A percentile compares a stretch with the other conserved stretches of the same genome.
Conservation (phyloP, 495 filamentous ascomycete genomes). For the Friedmanniomyces simplex region DNA sequence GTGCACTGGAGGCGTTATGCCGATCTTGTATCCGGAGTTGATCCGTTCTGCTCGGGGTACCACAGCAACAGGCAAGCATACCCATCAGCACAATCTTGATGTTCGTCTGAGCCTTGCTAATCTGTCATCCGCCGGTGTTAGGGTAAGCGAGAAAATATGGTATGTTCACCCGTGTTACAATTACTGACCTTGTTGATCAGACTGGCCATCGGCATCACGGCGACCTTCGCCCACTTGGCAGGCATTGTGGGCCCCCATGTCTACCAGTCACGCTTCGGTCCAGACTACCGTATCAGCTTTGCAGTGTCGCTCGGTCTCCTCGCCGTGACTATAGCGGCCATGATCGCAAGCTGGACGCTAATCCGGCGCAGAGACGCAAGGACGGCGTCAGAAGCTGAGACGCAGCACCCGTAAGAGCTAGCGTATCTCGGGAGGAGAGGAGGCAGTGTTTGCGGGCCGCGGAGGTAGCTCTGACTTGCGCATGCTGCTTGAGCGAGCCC, state of each 20-base stretch:
- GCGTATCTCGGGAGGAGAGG: too few relatives aligned
- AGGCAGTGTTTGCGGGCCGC: too few relatives aligned
- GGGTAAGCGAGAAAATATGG: too few relatives aligned
- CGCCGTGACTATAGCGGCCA: not conserved
- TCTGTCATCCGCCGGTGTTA: too few relatives aligned
- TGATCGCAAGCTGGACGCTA: not conserved
- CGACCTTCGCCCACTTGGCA: not conserved
- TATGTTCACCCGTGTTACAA: too few relatives aligned
- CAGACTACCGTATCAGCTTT: slow-evolving; percentile 1
- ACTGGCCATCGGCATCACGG: not conserved
- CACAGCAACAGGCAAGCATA: not conserved
- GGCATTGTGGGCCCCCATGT: slow-evolving; percentile 3
- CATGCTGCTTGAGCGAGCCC: not conserved
- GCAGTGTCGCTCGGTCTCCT: not conserved
- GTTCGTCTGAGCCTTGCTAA: too few relatives aligned
- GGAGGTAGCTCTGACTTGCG: not conserved
- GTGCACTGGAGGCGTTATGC: not conserved
- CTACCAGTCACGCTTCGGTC: not conserved
- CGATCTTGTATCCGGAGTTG: slow-evolving; percentile 1
- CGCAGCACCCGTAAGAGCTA: not conserved
- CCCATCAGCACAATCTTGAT: too few relatives aligned
- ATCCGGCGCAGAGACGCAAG: not conserved
- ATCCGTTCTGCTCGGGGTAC: slow-evolving; percentile 3
- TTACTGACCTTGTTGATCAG: not conserved
- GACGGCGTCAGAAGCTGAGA: not conserved